Evolutionary conservation across 2,329 filamentous ascomycete species (phyloP), one percentile per base, ranked within the genome.

Genomic region (Cordyceps farinosa): DNA sequence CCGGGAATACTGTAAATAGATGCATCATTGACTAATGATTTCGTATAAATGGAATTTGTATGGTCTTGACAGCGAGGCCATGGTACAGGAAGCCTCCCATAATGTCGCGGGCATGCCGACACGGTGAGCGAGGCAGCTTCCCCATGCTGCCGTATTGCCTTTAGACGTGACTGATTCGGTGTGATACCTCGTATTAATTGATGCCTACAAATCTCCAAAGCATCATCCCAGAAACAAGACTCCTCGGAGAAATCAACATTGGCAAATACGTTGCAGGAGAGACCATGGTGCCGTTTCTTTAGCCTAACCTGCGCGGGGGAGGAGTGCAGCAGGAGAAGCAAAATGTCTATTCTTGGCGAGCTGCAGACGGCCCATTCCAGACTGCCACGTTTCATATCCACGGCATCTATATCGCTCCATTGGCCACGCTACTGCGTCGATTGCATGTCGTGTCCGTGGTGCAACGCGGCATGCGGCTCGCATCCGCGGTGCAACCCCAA

Each of bases 341-440:
- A 22, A 3, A 36, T 22, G 27, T 3, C 58, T 45, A 45, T 48
- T 30, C 29, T 47, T 38, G 42, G 51, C 9, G 30, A 15, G 22
- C 50, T 55, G 40, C 59, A 55, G 34, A 48, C 27, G 13, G 42
- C 17, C 15, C 10, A 30, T 1, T 17, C 29, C 27, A 44, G n/a
- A 22, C 52, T 56, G 60, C 60, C 60, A 56, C 54, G 62, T 63
- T 59, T 63, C 62, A 63, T 42, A 32, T 36, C 5, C 15, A 55
- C 22, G 6, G 10, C 34, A 27, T 48, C 10, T 4, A 32, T 5
- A 4, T 2, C 34, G 34, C 44, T 50, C 27, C 32, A 57, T 62
- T 62, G 32, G 58, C 15, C 40, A 22, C 17, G n/a, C 17, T 8
- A 22, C 13, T 30, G 42, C 3, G 22, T 53, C 11, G 1, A 9